Evolutionary conservation across 306 rosid species (phyloP).

Genomic region (Erythrophleum fordii): DNA sequence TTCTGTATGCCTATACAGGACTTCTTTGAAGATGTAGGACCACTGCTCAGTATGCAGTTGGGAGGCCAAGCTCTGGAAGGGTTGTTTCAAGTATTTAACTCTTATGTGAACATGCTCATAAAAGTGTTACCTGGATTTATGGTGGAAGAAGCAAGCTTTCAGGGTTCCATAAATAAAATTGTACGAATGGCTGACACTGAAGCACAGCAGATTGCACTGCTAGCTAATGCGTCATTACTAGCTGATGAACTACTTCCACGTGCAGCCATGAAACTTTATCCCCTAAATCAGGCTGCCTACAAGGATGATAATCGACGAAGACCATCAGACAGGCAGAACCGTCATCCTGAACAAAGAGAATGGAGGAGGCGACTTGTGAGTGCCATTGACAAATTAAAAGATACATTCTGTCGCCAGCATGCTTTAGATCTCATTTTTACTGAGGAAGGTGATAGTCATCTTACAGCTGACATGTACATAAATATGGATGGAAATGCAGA

Average conservation of each 20-base stretch:
- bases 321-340: constrained; percentile 82
- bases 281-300: constrained; percentile 59
- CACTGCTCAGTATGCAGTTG: constrained; percentile 94
- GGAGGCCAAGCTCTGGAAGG: constrained; percentile 97
- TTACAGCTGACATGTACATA: constrained; percentile 91
- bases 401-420: constrained; percentile 91
- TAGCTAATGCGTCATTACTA: constrained; percentile 91
- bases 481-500: constrained; percentile 77
- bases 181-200: constrained; percentile 92
- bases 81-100: constrained; percentile 80
- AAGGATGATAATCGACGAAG: constrained; percentile 78
- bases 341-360: constrained; percentile 97
- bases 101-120: constrained; percentile 74
- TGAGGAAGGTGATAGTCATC: constrained; percentile 94
- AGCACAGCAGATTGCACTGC: constrained; percentile 89
- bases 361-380: constrained; percentile 88
- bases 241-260: constrained; percentile 96
- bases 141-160: constrained; percentile 89
- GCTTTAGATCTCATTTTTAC: constrained; percentile 90
- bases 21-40: constrained; percentile 97
- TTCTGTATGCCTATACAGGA: constrained; percentile 66
- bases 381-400: constrained; percentile 85
- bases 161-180: constrained; percentile 78
- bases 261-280: constrained; percentile 92
- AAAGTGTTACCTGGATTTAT: constrained; percentile 88